These are phyloP conservation scores for Fusarium torreyae DNA, from an alignment of 2,329 filamentous ascomycete genomes.

Conservation along the genomic window DNA sequence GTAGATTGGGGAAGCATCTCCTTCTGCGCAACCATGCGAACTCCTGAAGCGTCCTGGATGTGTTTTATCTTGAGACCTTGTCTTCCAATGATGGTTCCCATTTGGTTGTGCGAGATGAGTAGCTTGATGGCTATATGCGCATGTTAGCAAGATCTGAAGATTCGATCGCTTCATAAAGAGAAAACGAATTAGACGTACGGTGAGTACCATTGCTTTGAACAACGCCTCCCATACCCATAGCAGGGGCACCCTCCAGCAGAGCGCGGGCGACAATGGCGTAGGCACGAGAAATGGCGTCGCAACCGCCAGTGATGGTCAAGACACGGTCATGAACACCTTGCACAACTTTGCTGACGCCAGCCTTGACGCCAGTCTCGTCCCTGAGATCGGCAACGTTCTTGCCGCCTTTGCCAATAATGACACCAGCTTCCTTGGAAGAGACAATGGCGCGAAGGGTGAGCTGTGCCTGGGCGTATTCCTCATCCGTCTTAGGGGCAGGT, in stretches of 20 bases:
- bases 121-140: constrained; percentile 85
- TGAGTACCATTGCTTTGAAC: constrained; percentile 92
- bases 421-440: constrained; percentile 97
- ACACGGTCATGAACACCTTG: constrained; percentile 98
- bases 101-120: constrained; percentile 99
- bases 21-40: constrained; percentile 99
- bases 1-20: constrained; percentile 99
- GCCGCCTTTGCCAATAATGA: constrained; percentile 98
- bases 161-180: neutral
- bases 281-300: constrained; percentile 90
- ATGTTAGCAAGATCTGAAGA: constrained; percentile 30
- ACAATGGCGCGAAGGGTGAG: constrained; percentile 97
- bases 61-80: constrained; percentile 99
- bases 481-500: constrained; percentile 89
- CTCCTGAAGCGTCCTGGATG: constrained; percentile 96
- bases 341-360: constrained; percentile 98
- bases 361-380: constrained; percentile 97
- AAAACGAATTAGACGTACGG: constrained; percentile 69
- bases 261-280: constrained; percentile 95
- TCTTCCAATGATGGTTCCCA: constrained; percentile 98
- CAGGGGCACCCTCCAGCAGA: constrained; percentile 91
- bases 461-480: constrained; percentile 94
- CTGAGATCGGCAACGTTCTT: constrained; percentile 98
- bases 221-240: constrained; percentile 96
- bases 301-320: constrained; percentile 91